Base-by-base conservation (phyloP, 345 rosid species). In the Salix koriyanagi region DNA sequence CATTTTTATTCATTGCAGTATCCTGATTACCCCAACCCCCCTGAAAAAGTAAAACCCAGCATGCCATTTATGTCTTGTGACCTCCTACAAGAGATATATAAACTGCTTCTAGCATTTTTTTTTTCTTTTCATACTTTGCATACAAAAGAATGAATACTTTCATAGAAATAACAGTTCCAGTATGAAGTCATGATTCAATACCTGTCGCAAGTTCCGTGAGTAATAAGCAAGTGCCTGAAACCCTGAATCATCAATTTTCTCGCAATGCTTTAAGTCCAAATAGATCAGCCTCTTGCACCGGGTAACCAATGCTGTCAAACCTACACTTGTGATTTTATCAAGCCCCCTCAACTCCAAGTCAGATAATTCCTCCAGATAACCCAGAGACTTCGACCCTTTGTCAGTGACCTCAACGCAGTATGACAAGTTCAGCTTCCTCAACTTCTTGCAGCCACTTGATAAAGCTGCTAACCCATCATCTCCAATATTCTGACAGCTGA, bases 181-280 rank as follows among this genome's bases (percentile, higher is more conserved):
- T 41, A 32, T 28, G 65, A 48, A 65, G 14, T 26, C 36, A 23
- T 7, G 64, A 71, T 72, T 44, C 41, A 28, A 42, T 88, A 91
- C 99, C 97, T 95, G 99, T 81, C 92, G 83, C 80, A 95, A 79
- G 85, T 95, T 95, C 80, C 76, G 79, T 30, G 90, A 87, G 79
- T 89, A 74, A 82, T 79, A 87, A 23, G 96, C 91, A 16, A 93
- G 91, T 2, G 92, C 91, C 90, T 85, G 87, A 85, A 91, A 93
- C 41, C 99, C 99, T 0, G 79, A 83, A 84, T 93, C 97, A 79
- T 89, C 91, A 72, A 93, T 84, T 65, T 85, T 90, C 77, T 68
- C 83, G 60, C 99, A 93, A 70, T 80, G 91, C 75, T 95, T 93
- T 69, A 95, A 67, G 85, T 95, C 99, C 83, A 93, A 80, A 83